Base-by-base conservation (phyloP, 108 stramenopile genomes). In the Skeletonema grethae region DNA sequence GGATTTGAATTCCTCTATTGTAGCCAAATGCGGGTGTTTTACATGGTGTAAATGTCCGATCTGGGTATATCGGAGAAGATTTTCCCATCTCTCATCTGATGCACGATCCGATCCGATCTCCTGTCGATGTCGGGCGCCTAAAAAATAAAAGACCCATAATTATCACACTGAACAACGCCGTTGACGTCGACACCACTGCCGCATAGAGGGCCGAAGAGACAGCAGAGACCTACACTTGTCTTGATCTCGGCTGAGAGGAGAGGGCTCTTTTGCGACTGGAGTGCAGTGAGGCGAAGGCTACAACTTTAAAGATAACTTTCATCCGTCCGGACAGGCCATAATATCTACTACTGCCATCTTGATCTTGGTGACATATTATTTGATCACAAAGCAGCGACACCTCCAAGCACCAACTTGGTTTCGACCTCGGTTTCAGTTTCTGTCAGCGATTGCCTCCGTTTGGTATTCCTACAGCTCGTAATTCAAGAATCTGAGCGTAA, bases 361-460 rank as follows among this genome's bases (percentile, higher is more conserved):
- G 4, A 15, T n/a, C 15, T 15, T n/a, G 15, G 12, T 3, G 13
- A 39, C 38, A 34, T 7, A 34, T 34, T 4, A 34, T 43, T 43
- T n/a, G 41, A 43, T 43, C n/a, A n/a, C 3, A n/a, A 43, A 43
- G 15, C 41, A 1, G 13, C 39, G 39, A 41, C 12, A 15, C 39
- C 15, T 41, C 39, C 1, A 2, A 41, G 41, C 3, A n/a, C 41
- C 15, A n/a, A 3, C 15, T 15, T 43, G 15, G 4, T 22, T 53
- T 22, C n/a, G 18, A 53, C 50, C 22, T 53, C 50, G n/a, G 50
- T 24, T 53, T 53, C 5, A 20, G 22, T 22, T 53, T 22, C 50
- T 53, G 22, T 53, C 50, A 53, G 50, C 50, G 50, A 53, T 53
- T 53, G 50, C 22, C 22, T 53, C 50, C 50, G 50, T 22, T 24